Percentiles rank a stretch among this genome's conserved stretches.
Evolutionary conservation across 805 yeast genomes (phyloP).

Genomic region (Wickerhamomyces bovis): DNA sequence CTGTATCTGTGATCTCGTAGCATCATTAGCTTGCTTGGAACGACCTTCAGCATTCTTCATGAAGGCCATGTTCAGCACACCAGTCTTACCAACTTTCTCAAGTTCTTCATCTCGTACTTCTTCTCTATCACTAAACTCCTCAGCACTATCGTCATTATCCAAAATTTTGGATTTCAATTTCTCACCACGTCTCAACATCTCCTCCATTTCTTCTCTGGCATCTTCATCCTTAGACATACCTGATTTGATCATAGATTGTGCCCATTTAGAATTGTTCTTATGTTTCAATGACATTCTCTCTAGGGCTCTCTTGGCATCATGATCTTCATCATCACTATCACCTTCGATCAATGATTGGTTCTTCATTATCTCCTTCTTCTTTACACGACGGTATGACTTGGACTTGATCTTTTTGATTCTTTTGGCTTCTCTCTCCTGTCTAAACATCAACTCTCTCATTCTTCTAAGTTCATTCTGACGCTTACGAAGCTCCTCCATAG

Average conservation of each 20-base stretch:
- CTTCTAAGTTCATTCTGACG: slow-evolving; percentile 78
- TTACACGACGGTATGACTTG: slow-evolving; percentile 77
- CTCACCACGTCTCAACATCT: slow-evolving; percentile 87
- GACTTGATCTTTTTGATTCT: slow-evolving; percentile 93
- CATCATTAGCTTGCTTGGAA: slow-evolving; percentile 51
- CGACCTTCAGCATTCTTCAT: slow-evolving; percentile 86
- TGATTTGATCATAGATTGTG: slow-evolving; percentile 79
- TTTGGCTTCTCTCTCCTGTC: slow-evolving; percentile 88
- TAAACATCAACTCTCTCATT: slow-evolving; percentile 94
- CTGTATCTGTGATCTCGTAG: slow-evolving; percentile 45
- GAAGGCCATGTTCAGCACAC: slow-evolving; percentile 90
- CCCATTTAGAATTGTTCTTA: slow-evolving; percentile 86
- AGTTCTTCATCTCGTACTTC: slow-evolving; percentile 39
- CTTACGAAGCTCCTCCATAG: slow-evolving; percentile 71
- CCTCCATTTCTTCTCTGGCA: slow-evolving; percentile 86
- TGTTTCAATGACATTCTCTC: slow-evolving; percentile 93
- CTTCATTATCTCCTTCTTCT: slow-evolving; percentile 74
- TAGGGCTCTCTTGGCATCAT: slow-evolving; percentile 70
- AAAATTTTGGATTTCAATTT: slow-evolving; percentile 63
- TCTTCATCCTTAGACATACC: slow-evolving; percentile 86
- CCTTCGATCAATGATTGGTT: slow-evolving; percentile 65
- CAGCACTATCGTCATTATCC: slow-evolving; percentile 43
- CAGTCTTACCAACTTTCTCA: slow-evolving; percentile 67
- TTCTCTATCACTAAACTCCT: slow-evolving; percentile 36
- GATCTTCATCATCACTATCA: slow-evolving; percentile 49